A percentile compares a stretch with the other conserved stretches of the same genome.
Evolutionary conservation across 176 grass and related monocot species (phyloP).

Genomic region (Puccinellia tenuiflora): DNA sequence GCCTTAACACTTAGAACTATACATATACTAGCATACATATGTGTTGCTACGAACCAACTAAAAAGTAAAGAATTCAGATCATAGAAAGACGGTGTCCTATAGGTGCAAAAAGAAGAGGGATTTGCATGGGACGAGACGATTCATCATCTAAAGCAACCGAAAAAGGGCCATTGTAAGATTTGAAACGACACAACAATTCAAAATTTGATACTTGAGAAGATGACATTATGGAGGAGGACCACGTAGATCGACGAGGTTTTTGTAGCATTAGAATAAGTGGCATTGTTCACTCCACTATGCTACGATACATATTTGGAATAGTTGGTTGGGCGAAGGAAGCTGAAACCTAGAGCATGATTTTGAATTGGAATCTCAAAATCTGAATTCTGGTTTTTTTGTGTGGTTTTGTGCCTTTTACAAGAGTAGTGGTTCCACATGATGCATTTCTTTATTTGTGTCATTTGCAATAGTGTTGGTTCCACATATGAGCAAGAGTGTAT

Average conservation of each 20-base stretch:
- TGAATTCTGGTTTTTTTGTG: too few species aligned
- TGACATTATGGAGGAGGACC: neutral
- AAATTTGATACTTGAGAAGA: neutral
- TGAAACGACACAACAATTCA: neutral
- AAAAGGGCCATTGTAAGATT: neutral
- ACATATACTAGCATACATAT: neutral
- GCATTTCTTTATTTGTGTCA: too few species aligned
- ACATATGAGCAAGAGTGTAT: too few species aligned
- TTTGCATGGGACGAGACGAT: neutral
- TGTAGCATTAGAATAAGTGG: too few species aligned
- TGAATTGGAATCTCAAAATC: too few species aligned
- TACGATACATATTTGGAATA: too few species aligned
- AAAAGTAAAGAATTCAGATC: neutral
- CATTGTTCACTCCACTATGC: too few species aligned
- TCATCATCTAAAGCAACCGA: neutral
- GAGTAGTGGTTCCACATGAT: too few species aligned
- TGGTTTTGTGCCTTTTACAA: too few species aligned
- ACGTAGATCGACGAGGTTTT: neutral
- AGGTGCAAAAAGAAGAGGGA: neutral
- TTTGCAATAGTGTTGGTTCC: too few species aligned
- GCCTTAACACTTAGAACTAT: constrained; percentile 1
- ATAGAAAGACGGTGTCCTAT: neutral
- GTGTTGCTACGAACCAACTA: neutral
- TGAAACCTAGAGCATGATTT: too few species aligned
- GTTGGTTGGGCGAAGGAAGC: too few species aligned